Evolutionary conservation across 805 yeast genomes (phyloP), one percentile per base, ranked within the genome.

Genomic region (Wickerhamiella azymoides): DNA sequence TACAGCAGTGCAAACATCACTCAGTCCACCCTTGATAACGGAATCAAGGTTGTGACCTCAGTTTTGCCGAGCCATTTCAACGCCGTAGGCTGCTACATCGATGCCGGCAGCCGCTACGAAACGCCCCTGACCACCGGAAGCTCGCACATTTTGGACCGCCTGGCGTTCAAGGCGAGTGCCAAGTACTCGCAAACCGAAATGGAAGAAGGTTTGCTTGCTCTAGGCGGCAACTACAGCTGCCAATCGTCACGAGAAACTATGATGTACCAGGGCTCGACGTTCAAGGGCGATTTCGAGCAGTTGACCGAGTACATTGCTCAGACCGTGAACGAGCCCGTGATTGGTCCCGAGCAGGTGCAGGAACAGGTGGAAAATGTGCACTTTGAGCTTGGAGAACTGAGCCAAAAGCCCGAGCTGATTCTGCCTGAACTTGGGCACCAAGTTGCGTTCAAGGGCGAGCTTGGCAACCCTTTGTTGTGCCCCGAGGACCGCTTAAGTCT

Each of bases 211-310:
- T 67, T 92, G 50, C 86, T 85, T 47, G 69, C 75, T 32, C 63
- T 92, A 48, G 98, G 98, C 41, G 98, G 97, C 11, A 89, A 86
- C 61, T 86, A 82, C 63, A 88, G 84, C 77, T 83, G 94, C 58
- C 80, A 94, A 1, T 81, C 95, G 0, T 83, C 93, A 7, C 72
- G 98, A 57, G 98, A 92, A 62, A 74, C 93, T 3, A 72, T 89
- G 68, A 76, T 89, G 66, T 92, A 92, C 62, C 97, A 92, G 63
- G 93, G 96, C 1, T 80, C 94, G 2, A 94, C 86, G 1, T 89
- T 92, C 71, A 88, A 88, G 60, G 70, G 72, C 39, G 96, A 88
- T 57, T 78, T 81, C 9, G 89, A 76, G 35, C 68, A 70, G 52
- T 85, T 92, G 94, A 75, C 83, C 52, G 72, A 73, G 39, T 68